phyloP scores from a whole-genome alignment of 768 basidiomycete genomes.

The Russula dissimulans region DNA sequence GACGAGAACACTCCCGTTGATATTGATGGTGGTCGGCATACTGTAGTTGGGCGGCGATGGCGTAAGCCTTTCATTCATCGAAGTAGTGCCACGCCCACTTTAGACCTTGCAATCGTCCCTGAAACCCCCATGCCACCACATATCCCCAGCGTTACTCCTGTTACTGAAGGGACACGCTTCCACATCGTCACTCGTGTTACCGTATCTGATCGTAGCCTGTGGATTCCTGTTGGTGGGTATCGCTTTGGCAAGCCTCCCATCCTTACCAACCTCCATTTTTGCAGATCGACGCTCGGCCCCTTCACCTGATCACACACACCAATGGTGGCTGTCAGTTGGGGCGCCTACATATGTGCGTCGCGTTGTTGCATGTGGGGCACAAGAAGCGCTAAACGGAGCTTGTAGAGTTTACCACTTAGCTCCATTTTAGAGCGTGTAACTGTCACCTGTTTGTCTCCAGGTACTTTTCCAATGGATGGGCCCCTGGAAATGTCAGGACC shows the following conservation, averaged over 20 bases:
- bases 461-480: conserved; percentile 26
- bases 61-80: conserved; percentile 34
- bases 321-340: conserved; percentile 38
- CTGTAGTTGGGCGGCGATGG: conserved; percentile 22
- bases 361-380: background rate
- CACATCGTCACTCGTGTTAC: conserved; percentile 37
- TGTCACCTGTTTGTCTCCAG: conserved; percentile 31
- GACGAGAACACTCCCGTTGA: conserved; percentile 30
- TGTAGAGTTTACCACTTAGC: conserved; percentile 29
- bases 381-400: background rate
- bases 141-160: background rate
- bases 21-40: conserved; percentile 23
- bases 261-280: background rate
- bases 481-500: conserved; percentile 29
- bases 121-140: background rate
- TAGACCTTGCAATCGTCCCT: conserved; percentile 23
- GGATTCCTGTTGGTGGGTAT: conserved; percentile 32
- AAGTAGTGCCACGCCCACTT: conserved; percentile 31
- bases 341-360: conserved; percentile 41
- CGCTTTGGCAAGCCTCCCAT: background rate
- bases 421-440: conserved; percentile 28
- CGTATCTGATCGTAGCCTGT: conserved; percentile 38
- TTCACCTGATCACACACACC: conserved; percentile 30
- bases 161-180: conserved; percentile 32
- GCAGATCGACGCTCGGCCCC: conserved; percentile 28